phyloP scores from a whole-genome alignment of 208 protist genomes.

The Leishmania mexicana region DNA sequence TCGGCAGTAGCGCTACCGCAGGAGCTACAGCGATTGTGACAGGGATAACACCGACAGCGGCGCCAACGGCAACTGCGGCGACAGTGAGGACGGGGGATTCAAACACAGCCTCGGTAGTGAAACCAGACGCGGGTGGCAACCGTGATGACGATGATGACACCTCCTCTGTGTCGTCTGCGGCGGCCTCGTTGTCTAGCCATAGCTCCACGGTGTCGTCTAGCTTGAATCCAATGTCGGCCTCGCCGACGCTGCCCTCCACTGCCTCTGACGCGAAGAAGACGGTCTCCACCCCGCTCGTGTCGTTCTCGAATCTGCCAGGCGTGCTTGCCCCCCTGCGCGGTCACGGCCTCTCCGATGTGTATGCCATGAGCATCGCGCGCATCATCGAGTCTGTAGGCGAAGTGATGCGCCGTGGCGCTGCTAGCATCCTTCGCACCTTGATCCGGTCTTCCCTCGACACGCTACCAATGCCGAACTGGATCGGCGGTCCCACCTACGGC shows the following conservation, averaged over 20 bases:
- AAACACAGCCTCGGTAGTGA: background rate
- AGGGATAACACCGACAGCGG: background rate
- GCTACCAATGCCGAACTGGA: conserved; percentile 48
- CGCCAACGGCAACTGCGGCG: background rate
- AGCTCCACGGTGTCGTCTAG: conserved; percentile 1
- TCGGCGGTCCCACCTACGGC: conserved; percentile 65
- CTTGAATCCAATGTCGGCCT: background rate
- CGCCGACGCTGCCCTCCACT: background rate
- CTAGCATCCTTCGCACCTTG: conserved; percentile 51
- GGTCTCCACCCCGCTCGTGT: conserved; percentile 1
- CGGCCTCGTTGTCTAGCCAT: conserved; percentile 4
- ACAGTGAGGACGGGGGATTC: background rate
- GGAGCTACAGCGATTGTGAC: background rate
- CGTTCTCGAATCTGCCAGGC: conserved; percentile 12
- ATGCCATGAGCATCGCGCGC: conserved; percentile 18
- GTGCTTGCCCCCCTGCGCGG: background rate
- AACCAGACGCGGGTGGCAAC: background rate
- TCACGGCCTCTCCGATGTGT: conserved; percentile 19
- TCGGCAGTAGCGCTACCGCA: background rate
- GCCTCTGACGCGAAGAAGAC: background rate
- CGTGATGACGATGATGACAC: conserved; percentile 15
- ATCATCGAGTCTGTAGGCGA: conserved; percentile 33
- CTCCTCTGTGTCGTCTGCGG: conserved; percentile 12
- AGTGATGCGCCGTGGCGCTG: conserved; percentile 43
- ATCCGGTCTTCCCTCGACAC: conserved; percentile 67